Evolutionary conservation across 257 asterid species (phyloP).

Genomic region (Solanum lignicaule): DNA sequence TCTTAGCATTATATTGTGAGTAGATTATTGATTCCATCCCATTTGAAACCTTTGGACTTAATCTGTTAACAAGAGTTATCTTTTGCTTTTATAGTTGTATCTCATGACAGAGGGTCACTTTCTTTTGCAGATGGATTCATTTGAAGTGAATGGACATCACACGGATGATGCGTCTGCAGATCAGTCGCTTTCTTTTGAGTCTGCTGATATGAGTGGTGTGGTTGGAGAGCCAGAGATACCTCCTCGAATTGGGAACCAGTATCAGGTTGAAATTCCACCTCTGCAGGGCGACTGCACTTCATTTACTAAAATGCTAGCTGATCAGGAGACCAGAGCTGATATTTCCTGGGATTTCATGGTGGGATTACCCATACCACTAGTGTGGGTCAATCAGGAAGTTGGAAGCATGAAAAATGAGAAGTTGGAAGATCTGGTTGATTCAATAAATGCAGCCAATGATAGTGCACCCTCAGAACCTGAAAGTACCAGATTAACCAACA

Average conservation of each 20-base stretch:
- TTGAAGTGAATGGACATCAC: conserved; percentile 14
- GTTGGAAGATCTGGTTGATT: not conserved
- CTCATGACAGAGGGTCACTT: not conserved
- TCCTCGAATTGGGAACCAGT: conserved; percentile 56
- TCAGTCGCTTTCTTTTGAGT: conserved; percentile 9
- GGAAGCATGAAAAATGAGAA: conserved; percentile 5
- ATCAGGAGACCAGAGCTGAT: not conserved
- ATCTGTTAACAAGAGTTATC: not conserved
- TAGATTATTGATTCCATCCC: not conserved
- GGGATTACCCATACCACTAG: conserved; percentile 34
- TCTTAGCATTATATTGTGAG: not conserved
- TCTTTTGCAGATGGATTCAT: conserved; percentile 19
- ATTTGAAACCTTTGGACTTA: not conserved
- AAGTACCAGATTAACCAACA: not conserved
- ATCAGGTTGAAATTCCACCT: conserved; percentile 50
- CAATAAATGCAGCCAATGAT: conserved; percentile 1
- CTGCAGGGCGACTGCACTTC: conserved; percentile 1
- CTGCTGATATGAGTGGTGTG: conserved; percentile 8
- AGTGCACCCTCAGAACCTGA: not conserved
- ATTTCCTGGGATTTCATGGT: conserved; percentile 2
- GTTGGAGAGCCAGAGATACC: conserved; percentile 33
- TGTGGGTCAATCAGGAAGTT: conserved; percentile 10
- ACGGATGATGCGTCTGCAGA: conserved; percentile 17
- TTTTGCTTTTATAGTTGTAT: not conserved
- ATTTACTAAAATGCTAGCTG: not conserved